Percentiles rank a stretch among this genome's conserved stretches.
phyloP scores from a whole-genome alignment of 305 asterid species.

The Solanum hybrid region DNA sequence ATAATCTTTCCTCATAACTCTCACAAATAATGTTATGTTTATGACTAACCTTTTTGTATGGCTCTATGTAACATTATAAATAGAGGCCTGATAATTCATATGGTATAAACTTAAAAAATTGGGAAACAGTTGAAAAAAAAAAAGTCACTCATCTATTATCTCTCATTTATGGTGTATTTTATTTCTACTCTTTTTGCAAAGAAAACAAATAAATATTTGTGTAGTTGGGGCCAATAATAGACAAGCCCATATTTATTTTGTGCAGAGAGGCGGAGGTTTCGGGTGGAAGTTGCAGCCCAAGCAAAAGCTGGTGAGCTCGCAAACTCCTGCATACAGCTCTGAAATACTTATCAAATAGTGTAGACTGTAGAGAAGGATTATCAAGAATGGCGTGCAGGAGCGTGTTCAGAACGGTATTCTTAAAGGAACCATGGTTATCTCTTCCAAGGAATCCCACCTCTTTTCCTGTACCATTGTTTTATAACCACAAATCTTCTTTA shows the following conservation, averaged over 20 bases:
- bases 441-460: slow-evolving; percentile 19
- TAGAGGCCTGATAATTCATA: background rate
- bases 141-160: background rate
- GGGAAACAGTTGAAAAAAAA: background rate
- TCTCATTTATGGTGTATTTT: background rate
- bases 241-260: background rate
- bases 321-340: background rate
- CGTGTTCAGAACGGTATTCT: slow-evolving; percentile 39
- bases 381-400: slow-evolving; percentile 53
- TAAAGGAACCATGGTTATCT: slow-evolving; percentile 50
- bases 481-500: slow-evolving; percentile 19
- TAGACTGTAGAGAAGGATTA: background rate
- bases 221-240: background rate
- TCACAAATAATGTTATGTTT: background rate
- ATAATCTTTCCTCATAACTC: background rate
- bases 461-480: slow-evolving; percentile 18
- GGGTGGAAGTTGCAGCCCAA: background rate
- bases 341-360: background rate
- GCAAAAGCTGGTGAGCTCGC: background rate
- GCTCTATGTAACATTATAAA: background rate
- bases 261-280: background rate
- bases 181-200: background rate
- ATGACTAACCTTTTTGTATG: background rate
- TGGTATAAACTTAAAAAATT: background rate
- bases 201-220: background rate